Evolutionary conservation across 257 asterid genomes (phyloP).

Genomic region (Lithospermum erythrorhizon): DNA sequence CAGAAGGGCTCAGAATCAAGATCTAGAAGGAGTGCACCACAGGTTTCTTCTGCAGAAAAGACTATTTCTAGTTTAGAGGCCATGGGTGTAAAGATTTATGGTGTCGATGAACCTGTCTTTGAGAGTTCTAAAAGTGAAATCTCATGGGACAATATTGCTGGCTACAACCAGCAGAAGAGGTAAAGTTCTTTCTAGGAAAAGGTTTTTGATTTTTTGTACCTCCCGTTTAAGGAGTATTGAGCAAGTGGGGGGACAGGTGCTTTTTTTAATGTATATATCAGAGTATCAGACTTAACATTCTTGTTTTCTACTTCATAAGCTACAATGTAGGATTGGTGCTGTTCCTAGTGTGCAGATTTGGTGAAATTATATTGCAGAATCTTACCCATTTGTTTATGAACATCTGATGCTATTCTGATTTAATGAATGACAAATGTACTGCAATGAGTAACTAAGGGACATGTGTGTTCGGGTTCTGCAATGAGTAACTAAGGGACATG

Average conservation of each 20-base stretch:
- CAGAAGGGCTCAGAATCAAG: conserved; percentile 30
- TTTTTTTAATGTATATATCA: not conserved
- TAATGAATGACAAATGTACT: not conserved
- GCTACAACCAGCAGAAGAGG: conserved; percentile 81
- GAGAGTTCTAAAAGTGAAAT: conserved; percentile 40
- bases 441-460: not conserved
- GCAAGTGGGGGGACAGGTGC: not conserved
- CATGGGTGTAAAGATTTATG: conserved; percentile 83
- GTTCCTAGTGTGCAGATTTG: not conserved
- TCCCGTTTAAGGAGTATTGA: not conserved
- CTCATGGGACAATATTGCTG: conserved; percentile 95
- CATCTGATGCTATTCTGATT: too few relatives aligned
- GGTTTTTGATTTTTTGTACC: not conserved
- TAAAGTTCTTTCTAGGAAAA: conserved; percentile 11
- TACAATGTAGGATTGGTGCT: not conserved
- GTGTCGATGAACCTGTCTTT: conserved; percentile 36
- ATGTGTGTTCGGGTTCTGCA: not conserved
- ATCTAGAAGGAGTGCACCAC: conserved; percentile 28
- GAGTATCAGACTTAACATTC: too few relatives aligned
- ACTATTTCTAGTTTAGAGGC: conserved; percentile 58
- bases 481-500: not conserved
- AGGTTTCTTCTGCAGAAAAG: conserved; percentile 35
- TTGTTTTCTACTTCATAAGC: not conserved
- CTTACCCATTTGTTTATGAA: not conserved
- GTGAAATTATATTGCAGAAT: not conserved